Percentiles rank a stretch among this genome's conserved stretches.
Conservation (phyloP, 306 rosid genomes). For the Dryas alaskensis region DNA sequence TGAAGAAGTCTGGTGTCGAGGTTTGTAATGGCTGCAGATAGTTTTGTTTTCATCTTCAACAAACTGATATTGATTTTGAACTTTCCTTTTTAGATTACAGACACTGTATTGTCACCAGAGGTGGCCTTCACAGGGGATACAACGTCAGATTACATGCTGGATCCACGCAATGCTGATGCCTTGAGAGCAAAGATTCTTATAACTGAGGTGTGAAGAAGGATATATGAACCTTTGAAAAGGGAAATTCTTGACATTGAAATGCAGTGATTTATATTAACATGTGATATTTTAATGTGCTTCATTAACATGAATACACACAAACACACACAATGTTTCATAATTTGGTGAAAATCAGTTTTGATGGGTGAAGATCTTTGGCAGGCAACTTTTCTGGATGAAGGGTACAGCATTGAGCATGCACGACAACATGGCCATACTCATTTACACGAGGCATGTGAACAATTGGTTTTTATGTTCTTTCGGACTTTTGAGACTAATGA, state of each 20-base stretch:
- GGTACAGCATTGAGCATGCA: slow-evolving; percentile 73
- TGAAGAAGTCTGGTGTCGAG: slow-evolving; percentile 90
- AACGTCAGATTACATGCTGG: slow-evolving; percentile 81
- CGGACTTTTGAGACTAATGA: slow-evolving; percentile 3
- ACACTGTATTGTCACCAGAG: slow-evolving; percentile 78
- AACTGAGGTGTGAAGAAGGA: slow-evolving; percentile 63
- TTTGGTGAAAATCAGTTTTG: slow-evolving; percentile 20
- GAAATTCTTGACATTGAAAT: background rate
- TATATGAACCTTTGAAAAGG: background rate
- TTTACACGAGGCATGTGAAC: slow-evolving; percentile 59
- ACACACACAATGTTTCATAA: background rate
- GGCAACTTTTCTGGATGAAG: slow-evolving; percentile 96
- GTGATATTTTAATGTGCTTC: background rate
- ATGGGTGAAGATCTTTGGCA: slow-evolving; percentile 31
- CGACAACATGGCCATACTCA: slow-evolving; percentile 89
- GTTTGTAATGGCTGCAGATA: slow-evolving; percentile 42
- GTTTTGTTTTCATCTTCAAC: slow-evolving; percentile 20
- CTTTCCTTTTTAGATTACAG: slow-evolving; percentile 70
- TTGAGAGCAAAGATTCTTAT: slow-evolving; percentile 95
- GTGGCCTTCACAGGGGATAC: slow-evolving; percentile 98
- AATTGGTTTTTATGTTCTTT: slow-evolving; percentile 1
- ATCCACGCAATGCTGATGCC: slow-evolving; percentile 92
- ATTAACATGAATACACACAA: background rate
- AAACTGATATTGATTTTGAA: slow-evolving; percentile 22
- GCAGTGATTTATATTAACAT: background rate